Base-by-base conservation (phyloP, 441 rosid genomes). In the Populus trichocarpa region DNA sequence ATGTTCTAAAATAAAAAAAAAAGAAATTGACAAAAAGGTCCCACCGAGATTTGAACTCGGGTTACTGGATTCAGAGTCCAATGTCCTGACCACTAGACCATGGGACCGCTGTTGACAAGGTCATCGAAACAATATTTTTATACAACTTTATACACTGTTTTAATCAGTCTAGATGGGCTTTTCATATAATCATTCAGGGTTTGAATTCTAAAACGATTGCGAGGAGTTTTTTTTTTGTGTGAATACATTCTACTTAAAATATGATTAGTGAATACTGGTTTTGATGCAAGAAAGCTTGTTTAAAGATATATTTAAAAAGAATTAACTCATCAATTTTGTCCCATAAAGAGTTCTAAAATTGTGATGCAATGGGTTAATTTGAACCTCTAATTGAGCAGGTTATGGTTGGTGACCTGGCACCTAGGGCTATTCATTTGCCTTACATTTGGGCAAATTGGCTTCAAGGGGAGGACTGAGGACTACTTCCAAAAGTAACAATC, bases 361-460 rank as follows among this genome's bases (percentile, higher is more conserved):
- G 57, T 14, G 57, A 46, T 46, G 57, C 57, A 5, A 46, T 4
- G 20, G 57, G 57, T 14, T 3, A 14, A 11, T 23, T 25, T 23
- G 46, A 40, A 16, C 23, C 33, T 18, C 36, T 30, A 2, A 9
- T 46, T 59, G 72, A 23, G 23, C 85, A 91, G 92, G 94, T 77
- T 92, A 86, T 96, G 96, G 97, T 22, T 92, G 88, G 6, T 91
- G 4, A 80, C 88, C 12, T 92, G 99, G 97, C 98, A 93, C 80
- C 5, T 96, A 3, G 98, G 98, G 6, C 77, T 96, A 79, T 96
- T 96, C 88, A 0, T 96, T 67, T 88, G 90, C 84, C 94, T 96
- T 40, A 92, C 98, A 16, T 95, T 92, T 81, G 98, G 98, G 63
- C 98, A 96, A 81, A 96, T 95, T 80, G 97, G 99, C 13, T 96